Evolutionary conservation across 2,329 filamentous ascomycete species (phyloP), one percentile per base, ranked within the genome.

Genomic region (Penicillium sp.): DNA sequence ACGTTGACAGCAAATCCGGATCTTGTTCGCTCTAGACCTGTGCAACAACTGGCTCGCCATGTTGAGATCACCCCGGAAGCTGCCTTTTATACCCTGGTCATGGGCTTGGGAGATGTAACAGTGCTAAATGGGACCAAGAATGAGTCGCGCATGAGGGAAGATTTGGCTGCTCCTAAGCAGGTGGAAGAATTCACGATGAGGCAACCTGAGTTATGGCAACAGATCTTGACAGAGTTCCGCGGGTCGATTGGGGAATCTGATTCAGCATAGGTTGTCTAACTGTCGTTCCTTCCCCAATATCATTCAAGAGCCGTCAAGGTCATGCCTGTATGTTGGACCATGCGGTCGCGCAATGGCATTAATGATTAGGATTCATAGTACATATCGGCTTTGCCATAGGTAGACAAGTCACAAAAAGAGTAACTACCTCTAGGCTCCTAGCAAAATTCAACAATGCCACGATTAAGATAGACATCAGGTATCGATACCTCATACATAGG

Each of bases 61-160:
- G 64, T 68, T 0, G 61, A 63, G 0, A 72, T 81, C 14, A 71
- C 64, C n/a, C 63, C 61, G 1, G 69, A 75, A 9, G 71, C 77
- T 11, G 79, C 79, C 4, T 56, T 84, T 49, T 84, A 83, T 64
- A 70, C 72, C 31, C 68, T 83, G n/a, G 75, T 83, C 3, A 66
- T 82, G 54, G 74, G 76, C 0, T 62, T 82, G 25, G 75, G 73
- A 1, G 68, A 75, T 34, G 65, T 78, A 2, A 70, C 73, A 0
- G 66, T 82, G 3, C 63, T 84, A 53, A 79, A 83, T 62, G 81
- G 81, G 2, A 84, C 80, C 3, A 82, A 74, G 18, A 78, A 76
- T 46, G 56, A 61, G 37, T 64, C 64, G 47, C 74, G 75, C 34
- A 83, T 83, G 80, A 63, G 57, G 36, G 69, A 70, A n/a, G 79